Conservation (phyloP, 2,329 filamentous ascomycete species). For the Ophiosphaerella korrae region DNA sequence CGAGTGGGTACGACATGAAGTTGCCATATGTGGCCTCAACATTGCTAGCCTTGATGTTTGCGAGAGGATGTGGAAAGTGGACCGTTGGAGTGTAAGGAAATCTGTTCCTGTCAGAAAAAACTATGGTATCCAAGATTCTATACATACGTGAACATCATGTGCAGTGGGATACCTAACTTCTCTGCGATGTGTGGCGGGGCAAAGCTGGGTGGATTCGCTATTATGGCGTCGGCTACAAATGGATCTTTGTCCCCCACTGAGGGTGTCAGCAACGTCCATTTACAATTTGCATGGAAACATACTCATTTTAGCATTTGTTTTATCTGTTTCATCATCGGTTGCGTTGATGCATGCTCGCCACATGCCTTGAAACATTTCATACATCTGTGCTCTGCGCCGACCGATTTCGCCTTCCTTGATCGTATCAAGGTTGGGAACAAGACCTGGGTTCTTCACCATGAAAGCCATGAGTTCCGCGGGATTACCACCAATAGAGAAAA, state of each 20-base stretch:
- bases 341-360: conserved; percentile 79
- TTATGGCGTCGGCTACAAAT: conserved; percentile 83
- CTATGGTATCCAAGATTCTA: conserved; percentile 20
- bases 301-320: conserved; percentile 64
- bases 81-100: conserved; percentile 79
- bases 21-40: conserved; percentile 76
- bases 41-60: conserved; percentile 74
- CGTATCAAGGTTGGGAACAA: conserved; percentile 75
- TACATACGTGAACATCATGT: conserved; percentile 86
- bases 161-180: conserved; percentile 73
- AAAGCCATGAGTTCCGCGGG: conserved; percentile 84
- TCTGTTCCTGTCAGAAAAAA: conserved; percentile 28
- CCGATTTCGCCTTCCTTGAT: conserved; percentile 76
- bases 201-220: conserved; percentile 79
- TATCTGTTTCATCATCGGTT: conserved; percentile 70
- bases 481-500: conserved; percentile 80
- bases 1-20: conserved; percentile 78
- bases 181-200: conserved; percentile 78
- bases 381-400: conserved; percentile 70
- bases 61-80: conserved; percentile 76
- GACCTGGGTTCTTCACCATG: conserved; percentile 82
- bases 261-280: conserved; percentile 8
- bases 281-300: conserved; percentile 7
- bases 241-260: conserved; percentile 64
- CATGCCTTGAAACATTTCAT: conserved; percentile 81